These are phyloP conservation scores for Hymenoscyphus fraxineus DNA, from an alignment of 2,329 filamentous ascomycete genomes.

Conservation along the genomic window DNA sequence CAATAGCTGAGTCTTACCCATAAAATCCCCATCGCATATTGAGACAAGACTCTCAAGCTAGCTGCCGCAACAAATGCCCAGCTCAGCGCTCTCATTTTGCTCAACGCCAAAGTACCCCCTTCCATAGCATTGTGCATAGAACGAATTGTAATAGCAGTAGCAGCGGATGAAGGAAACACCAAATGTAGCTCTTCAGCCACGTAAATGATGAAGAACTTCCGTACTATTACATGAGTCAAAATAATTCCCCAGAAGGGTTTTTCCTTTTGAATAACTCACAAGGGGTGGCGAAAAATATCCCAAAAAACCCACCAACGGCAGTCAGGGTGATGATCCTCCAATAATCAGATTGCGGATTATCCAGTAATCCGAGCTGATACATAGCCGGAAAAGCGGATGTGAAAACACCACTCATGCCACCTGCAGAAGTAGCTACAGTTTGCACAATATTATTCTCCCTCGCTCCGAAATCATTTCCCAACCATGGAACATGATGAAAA, in stretches of 20 bases:
- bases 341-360: constrained; percentile 52
- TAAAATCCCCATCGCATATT: constrained; percentile 57
- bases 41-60: constrained; percentile 51
- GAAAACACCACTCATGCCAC: constrained; percentile 55
- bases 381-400: constrained; percentile 57
- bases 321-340: constrained; percentile 57
- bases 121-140: constrained; percentile 59
- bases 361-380: constrained; percentile 51
- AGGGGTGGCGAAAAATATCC: background rate
- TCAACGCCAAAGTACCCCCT: constrained; percentile 47
- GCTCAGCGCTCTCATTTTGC: constrained; percentile 1
- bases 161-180: constrained; percentile 57
- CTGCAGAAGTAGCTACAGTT: constrained; percentile 56
- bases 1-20: constrained; percentile 55
- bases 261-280: background rate
- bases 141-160: constrained; percentile 58
- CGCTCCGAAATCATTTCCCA: constrained; percentile 54
- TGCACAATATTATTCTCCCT: constrained; percentile 62
- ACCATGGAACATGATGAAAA: constrained; percentile 46
- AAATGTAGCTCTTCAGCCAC: constrained; percentile 57
- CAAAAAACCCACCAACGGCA: background rate
- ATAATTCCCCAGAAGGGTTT: background rate
- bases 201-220: constrained; percentile 66
- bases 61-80: constrained; percentile 48
- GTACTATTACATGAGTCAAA: constrained; percentile 24